These are phyloP conservation scores for Botrytis fabae DNA, from an alignment of 2,329 filamentous ascomycete species.

Conservation along the genomic window DNA sequence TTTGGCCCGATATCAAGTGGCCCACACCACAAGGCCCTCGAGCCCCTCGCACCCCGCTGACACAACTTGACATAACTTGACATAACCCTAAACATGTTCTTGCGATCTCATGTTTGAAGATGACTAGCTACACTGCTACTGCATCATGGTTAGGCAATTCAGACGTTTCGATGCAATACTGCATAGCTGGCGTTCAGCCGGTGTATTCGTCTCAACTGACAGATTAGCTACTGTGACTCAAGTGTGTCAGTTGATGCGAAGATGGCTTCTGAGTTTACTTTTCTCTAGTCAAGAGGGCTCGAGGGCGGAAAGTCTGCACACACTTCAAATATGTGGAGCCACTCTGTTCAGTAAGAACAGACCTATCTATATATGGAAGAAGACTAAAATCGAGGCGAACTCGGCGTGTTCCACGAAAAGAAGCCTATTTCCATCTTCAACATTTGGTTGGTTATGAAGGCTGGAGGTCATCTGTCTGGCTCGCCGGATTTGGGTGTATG, in stretches of 20 bases:
- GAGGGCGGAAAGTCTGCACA: background rate
- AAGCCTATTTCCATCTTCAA: background rate
- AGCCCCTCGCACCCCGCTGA: background rate
- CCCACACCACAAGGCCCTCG: background rate
- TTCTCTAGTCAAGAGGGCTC: background rate
- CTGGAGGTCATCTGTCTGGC: background rate
- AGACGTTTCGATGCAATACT: background rate
- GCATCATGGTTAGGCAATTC: background rate
- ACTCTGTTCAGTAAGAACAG: background rate
- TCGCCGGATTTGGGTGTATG: background rate
- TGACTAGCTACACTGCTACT: background rate
- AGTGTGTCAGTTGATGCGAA: background rate
- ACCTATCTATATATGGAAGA: background rate
- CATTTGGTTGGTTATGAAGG: background rate
- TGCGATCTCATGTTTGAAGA: slow-evolving; percentile 8
- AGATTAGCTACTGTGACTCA: background rate
- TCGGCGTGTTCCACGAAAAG: background rate
- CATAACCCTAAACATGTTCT: background rate
- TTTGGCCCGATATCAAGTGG: background rate
- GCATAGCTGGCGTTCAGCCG: background rate
- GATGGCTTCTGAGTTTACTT: background rate
- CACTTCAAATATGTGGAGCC: background rate
- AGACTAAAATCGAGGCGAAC: background rate
- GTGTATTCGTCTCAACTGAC: background rate
- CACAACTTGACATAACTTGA: background rate